Evolutionary conservation across 2,329 filamentous ascomycete species (phyloP).

Genomic region (Hymenoscyphus infarciens): DNA sequence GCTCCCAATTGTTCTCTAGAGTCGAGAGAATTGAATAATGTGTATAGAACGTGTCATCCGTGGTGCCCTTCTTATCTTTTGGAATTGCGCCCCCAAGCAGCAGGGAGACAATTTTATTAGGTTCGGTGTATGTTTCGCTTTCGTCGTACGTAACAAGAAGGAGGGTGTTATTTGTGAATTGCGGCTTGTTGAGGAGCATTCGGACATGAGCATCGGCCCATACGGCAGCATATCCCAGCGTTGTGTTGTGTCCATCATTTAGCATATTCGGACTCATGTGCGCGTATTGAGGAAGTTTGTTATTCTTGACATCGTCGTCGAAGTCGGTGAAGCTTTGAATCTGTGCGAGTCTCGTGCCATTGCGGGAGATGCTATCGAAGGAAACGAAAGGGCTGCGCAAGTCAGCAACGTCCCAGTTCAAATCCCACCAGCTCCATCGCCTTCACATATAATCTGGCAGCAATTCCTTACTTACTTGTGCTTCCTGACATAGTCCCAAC

Average conservation of each 20-base stretch:
- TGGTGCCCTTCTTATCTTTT: slow-evolving; percentile 43
- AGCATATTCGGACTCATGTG: slow-evolving; percentile 63
- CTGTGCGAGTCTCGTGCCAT: slow-evolving; percentile 48
- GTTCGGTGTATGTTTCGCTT: slow-evolving; percentile 47
- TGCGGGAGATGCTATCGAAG: slow-evolving; percentile 52
- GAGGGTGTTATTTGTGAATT: slow-evolving; percentile 52
- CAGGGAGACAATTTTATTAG: slow-evolving; percentile 52
- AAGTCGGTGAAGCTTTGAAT: slow-evolving; percentile 63
- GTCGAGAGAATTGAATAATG: slow-evolving; percentile 44
- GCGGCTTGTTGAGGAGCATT: slow-evolving; percentile 47
- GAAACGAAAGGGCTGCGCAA: slow-evolving; percentile 40
- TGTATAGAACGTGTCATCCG: slow-evolving; percentile 48
- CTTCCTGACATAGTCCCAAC: slow-evolving; percentile 37
- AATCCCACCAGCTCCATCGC: background rate
- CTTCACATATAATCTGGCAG: background rate
- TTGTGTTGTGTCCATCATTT: slow-evolving; percentile 61
- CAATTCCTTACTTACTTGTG: slow-evolving; percentile 29
- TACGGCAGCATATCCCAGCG: slow-evolving; percentile 47
- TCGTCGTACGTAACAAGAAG: slow-evolving; percentile 59
- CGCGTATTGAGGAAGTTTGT: slow-evolving; percentile 61
- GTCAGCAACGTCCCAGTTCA: slow-evolving; percentile 11
- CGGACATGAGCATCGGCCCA: slow-evolving; percentile 52
- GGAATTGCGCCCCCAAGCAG: slow-evolving; percentile 54
- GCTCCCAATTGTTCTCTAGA: slow-evolving; percentile 42
- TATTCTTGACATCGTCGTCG: slow-evolving; percentile 51